These are phyloP conservation scores for Besnoitia besnoiti DNA, from an alignment of 169 alveolate genomes.

Conservation along the genomic window DNA sequence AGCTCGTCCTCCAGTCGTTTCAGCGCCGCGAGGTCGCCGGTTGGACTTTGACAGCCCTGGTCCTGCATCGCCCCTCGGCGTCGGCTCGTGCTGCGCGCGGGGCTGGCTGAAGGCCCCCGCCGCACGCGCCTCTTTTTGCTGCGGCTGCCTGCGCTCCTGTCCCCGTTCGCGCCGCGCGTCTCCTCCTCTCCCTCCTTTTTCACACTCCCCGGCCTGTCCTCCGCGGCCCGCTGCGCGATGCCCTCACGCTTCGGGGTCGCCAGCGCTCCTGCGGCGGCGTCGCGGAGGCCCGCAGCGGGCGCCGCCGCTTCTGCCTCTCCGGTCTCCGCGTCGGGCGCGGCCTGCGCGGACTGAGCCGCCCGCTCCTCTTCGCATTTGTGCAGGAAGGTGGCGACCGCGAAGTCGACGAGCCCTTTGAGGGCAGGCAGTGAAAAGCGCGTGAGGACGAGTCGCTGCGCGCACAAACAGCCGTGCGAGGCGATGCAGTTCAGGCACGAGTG, in stretches of 20 bases:
- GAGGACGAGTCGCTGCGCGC: conserved; percentile 45
- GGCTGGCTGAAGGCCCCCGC: too few relatives aligned
- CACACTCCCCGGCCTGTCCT: background rate
- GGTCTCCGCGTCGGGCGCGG: background rate
- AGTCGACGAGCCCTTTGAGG: conserved; percentile 33
- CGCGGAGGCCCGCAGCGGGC: background rate
- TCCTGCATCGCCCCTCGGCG: background rate
- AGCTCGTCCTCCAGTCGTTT: background rate
- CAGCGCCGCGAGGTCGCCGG: background rate
- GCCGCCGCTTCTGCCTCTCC: background rate
- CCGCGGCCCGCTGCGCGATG: background rate
- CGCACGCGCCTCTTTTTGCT: background rate
- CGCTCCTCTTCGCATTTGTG: background rate
- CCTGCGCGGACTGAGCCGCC: background rate
- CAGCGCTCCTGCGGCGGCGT: background rate
- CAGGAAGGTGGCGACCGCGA: background rate
- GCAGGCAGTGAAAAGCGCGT: conserved; percentile 51
- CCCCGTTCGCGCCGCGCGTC: background rate
- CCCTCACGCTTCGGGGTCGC: too few relatives aligned
- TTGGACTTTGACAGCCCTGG: too few relatives aligned
- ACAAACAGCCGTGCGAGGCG: conserved; percentile 12
- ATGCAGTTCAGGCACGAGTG: conserved; percentile 48
- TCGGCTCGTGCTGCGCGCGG: background rate
- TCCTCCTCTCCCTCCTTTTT: background rate
- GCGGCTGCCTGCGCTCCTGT: background rate